These are phyloP conservation scores for Trametes gibbosa DNA, from an alignment of 768 basidiomycete genomes.

Conservation along the genomic window DNA sequence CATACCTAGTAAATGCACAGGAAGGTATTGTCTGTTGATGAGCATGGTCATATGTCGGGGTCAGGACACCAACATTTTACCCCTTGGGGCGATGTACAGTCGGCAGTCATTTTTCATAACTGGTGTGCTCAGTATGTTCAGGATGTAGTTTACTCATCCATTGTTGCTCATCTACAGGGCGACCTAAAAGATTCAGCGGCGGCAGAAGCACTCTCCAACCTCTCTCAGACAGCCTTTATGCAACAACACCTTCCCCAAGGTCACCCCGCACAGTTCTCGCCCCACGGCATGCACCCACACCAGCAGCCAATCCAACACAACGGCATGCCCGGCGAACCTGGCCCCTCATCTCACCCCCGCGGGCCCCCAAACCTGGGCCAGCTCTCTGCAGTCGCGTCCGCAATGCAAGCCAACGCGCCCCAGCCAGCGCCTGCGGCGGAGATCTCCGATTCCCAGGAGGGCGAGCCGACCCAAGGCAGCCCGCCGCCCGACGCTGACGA, in stretches of 20 bases:
- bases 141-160: background rate
- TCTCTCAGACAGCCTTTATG: slow-evolving; percentile 43
- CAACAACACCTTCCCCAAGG: slow-evolving; percentile 11
- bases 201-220: slow-evolving; percentile 54
- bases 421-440: slow-evolving; percentile 1
- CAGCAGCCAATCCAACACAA: slow-evolving; percentile 15
- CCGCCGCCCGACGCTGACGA: slow-evolving; percentile 8
- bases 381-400: slow-evolving; percentile 20
- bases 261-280: slow-evolving; percentile 20
- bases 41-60: too few species aligned
- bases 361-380: slow-evolving; percentile 29
- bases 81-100: too few species aligned
- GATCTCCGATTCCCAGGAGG: slow-evolving; percentile 1
- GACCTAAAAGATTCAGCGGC: slow-evolving; percentile 57
- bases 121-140: background rate
- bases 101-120: too few species aligned
- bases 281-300: slow-evolving; percentile 17
- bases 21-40: too few species aligned
- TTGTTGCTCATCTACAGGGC: slow-evolving; percentile 30
- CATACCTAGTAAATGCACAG: too few species aligned
- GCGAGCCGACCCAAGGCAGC: slow-evolving; percentile 1
- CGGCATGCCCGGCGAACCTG: slow-evolving; percentile 23
- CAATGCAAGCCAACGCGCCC: slow-evolving; percentile 12
- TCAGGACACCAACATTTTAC: too few species aligned
- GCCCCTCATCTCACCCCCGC: slow-evolving; percentile 31